Conservation (phyloP, 129 eudicot species). For the Flaveria brownii region DNA sequence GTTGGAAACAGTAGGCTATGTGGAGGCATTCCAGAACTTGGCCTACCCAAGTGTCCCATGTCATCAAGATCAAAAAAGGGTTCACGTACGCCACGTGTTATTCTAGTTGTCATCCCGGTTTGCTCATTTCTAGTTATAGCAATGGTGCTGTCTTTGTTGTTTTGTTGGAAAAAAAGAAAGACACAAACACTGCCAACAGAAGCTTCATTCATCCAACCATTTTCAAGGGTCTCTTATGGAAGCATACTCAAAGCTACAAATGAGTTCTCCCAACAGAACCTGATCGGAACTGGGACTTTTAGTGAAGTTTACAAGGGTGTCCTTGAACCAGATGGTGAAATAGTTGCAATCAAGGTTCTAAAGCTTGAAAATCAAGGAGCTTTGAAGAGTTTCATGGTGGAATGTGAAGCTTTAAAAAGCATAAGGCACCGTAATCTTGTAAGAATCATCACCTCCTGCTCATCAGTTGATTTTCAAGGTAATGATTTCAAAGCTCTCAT, state of each 20-base stretch:
- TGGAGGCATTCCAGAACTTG: constrained; percentile 39
- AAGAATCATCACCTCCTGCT: constrained; percentile 38
- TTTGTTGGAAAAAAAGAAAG: constrained; percentile 29
- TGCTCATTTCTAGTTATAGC: constrained; percentile 20
- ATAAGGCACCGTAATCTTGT: constrained; percentile 46
- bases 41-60: constrained; percentile 28
- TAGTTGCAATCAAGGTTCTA: constrained; percentile 40
- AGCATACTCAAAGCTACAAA: constrained; percentile 40
- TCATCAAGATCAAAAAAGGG: constrained; percentile 32
- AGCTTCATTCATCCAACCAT: background rate
- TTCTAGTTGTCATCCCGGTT: constrained; percentile 26
- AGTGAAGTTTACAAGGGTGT: constrained; percentile 39
- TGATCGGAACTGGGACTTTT: constrained; percentile 37
- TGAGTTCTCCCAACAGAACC: constrained; percentile 31
- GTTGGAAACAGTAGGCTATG: constrained; percentile 35
- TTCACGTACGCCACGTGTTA: constrained; percentile 1
- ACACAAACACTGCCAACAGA: constrained; percentile 4
- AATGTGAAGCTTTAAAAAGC: constrained; percentile 44
- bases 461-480: constrained; percentile 42
- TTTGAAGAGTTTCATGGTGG: constrained; percentile 33
- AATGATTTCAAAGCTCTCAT: constrained; percentile 44
- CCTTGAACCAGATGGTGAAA: constrained; percentile 25
- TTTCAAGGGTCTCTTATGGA: constrained; percentile 39
- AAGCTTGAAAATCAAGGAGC: constrained; percentile 40
- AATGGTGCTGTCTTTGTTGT: constrained; percentile 14